These are phyloP conservation scores for Apostasia shenzhenica DNA, from an alignment of 106 monocot genomes.

Conservation along the genomic window DNA sequence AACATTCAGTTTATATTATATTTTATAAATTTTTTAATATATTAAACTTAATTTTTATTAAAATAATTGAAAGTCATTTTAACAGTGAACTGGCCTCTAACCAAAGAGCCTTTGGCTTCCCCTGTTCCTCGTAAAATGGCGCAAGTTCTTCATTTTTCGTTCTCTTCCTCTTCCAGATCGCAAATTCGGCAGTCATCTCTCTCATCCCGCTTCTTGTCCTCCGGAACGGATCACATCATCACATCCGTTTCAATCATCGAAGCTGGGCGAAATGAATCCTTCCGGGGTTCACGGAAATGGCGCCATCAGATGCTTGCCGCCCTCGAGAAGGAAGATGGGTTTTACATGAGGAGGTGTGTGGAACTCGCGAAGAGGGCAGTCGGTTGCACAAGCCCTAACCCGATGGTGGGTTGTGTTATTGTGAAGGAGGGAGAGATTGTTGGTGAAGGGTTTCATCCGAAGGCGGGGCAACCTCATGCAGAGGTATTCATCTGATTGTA, in stretches of 20 bases:
- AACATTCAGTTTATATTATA: no score
- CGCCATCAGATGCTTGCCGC: slow-evolving; percentile 1
- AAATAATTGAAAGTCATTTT: no score
- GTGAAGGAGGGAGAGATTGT: slow-evolving; percentile 70
- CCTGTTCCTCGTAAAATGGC: neutral
- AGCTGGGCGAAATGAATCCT: neutral
- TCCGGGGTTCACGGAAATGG: neutral
- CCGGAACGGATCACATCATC: neutral
- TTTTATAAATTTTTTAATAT: no score
- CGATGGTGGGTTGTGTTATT: slow-evolving; percentile 97
- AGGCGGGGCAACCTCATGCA: slow-evolving; percentile 90
- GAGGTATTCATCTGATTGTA: slow-evolving; percentile 35
- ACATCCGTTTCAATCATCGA: neutral
- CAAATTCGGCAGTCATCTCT: neutral
- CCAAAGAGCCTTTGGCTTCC: neutral
- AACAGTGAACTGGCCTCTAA: neutral
- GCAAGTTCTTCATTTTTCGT: neutral
- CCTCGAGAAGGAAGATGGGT: slow-evolving; percentile 45
- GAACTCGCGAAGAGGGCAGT: slow-evolving; percentile 63
- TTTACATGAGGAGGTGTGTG: slow-evolving; percentile 75
- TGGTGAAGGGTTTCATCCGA: slow-evolving; percentile 93
- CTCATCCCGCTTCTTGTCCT: neutral
- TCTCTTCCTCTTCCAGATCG: neutral
- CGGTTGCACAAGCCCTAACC: slow-evolving; percentile 86
- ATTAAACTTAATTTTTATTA: no score